A percentile compares a stretch with the other conserved stretches of the same genome.
Conservation (phyloP, 257 asterid species). For the Solanum megistacrolobum region DNA sequence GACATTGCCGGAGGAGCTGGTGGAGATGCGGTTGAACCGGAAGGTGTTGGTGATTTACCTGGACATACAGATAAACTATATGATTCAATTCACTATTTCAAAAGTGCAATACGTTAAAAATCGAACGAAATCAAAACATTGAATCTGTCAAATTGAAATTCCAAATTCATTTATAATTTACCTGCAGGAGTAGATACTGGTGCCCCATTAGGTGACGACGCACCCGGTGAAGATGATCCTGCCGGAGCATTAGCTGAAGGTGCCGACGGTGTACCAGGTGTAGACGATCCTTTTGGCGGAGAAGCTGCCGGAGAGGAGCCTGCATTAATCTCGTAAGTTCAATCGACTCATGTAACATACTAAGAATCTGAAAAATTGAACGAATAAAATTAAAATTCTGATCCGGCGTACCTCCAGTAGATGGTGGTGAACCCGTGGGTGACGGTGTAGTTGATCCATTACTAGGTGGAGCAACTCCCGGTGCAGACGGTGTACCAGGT, state of each 20-base stretch:
- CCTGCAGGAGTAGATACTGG: not conserved
- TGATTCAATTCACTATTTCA: not conserved
- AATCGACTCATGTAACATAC: not conserved
- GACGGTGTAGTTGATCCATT: no score
- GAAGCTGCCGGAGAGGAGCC: conserved; percentile 20
- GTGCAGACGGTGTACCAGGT: not conserved
- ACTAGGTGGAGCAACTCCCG: not conserved
- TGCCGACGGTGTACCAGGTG: not conserved
- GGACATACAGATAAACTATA: not conserved
- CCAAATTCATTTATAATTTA: not conserved
- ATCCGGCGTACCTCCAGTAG: no score
- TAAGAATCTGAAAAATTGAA: no score
- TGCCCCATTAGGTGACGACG: not conserved
- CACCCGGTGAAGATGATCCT: not conserved
- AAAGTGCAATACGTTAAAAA: not conserved
- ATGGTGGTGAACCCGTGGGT: no score
- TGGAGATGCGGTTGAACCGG: not conserved
- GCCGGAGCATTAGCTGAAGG: conserved; percentile 4
- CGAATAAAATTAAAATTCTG: no score
- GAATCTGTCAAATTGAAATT: not conserved
- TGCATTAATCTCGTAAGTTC: not conserved
- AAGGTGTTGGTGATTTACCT: not conserved
- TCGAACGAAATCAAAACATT: not conserved
- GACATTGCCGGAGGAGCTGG: not conserved
- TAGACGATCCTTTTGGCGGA: conserved; percentile 1